Percentiles rank a stretch among this genome's conserved stretches.
Conservation (phyloP, 176 grass and related monocot genomes). For the Eleusine coracana region DNA sequence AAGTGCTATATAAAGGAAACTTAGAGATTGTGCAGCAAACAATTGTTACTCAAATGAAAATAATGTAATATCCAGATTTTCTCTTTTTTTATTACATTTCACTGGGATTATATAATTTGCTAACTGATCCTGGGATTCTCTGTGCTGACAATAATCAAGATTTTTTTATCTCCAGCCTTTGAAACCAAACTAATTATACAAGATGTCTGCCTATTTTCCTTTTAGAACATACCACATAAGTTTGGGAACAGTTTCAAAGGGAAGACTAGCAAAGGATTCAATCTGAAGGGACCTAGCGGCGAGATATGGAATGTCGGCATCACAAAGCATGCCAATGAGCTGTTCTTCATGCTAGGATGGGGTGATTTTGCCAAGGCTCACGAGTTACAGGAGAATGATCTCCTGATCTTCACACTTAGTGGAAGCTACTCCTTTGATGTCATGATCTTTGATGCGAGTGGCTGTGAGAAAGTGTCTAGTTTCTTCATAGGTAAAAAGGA, state of each 20-base stretch:
- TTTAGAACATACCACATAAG: slow-evolving; percentile 51
- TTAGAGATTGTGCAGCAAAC: background rate
- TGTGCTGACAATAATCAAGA: background rate
- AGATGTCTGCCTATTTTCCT: background rate
- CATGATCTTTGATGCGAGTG: slow-evolving; percentile 46
- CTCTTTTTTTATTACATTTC: background rate
- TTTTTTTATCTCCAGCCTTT: background rate
- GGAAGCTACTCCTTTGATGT: slow-evolving; percentile 56
- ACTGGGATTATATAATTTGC: background rate
- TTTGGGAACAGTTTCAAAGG: slow-evolving; percentile 33
- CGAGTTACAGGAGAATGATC: slow-evolving; percentile 44
- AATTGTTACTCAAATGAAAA: background rate
- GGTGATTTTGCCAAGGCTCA: slow-evolving; percentile 58
- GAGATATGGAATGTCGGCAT: slow-evolving; percentile 36
- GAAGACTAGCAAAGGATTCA: slow-evolving; percentile 16
- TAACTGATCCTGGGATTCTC: background rate
- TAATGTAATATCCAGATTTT: no score
- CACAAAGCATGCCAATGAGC: slow-evolving; percentile 29
- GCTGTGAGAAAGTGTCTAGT: slow-evolving; percentile 42
- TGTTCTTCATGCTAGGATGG: slow-evolving; percentile 47
- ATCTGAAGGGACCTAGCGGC: slow-evolving; percentile 41
- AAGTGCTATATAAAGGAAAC: background rate
- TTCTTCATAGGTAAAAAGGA: slow-evolving; percentile 29
- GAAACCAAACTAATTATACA: background rate
- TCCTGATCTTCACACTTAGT: slow-evolving; percentile 47